These are phyloP conservation scores for Multifurca ochricompacta DNA, from an alignment of 768 basidiomycete species.

Conservation along the genomic window DNA sequence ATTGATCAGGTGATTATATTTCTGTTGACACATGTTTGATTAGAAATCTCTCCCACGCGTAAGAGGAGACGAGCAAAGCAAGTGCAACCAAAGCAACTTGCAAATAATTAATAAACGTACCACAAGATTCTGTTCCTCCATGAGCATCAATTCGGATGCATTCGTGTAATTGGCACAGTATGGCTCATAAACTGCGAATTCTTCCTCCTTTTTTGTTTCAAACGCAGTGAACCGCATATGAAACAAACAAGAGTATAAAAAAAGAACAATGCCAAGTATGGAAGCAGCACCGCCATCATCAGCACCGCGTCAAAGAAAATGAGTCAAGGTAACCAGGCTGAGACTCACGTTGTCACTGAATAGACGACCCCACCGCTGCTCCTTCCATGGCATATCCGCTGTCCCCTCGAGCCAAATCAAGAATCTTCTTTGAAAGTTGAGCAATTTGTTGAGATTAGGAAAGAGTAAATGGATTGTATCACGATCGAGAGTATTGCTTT, in stretches of 20 bases:
- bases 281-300: slow-evolving; percentile 33
- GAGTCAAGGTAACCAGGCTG: slow-evolving; percentile 10
- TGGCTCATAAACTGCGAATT: slow-evolving; percentile 93
- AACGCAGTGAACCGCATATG: slow-evolving; percentile 13
- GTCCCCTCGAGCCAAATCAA: slow-evolving; percentile 84
- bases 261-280: slow-evolving; percentile 34
- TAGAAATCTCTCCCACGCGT: no score
- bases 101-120: slow-evolving; percentile 43
- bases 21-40: slow-evolving; percentile 36
- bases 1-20: slow-evolving; percentile 77
- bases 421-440: slow-evolving; percentile 95
- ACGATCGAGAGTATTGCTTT: slow-evolving; percentile 80
- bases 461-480: slow-evolving; percentile 96
- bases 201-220: slow-evolving; percentile 83
- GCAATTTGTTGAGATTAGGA: slow-evolving; percentile 86
- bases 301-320: slow-evolving; percentile 28
- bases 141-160: slow-evolving; percentile 77
- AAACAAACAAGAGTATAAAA: slow-evolving; percentile 21
- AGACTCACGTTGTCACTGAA: slow-evolving; percentile 76
- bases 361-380: slow-evolving; percentile 81
- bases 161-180: slow-evolving; percentile 94
- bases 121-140: slow-evolving; percentile 77
- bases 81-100: no score
- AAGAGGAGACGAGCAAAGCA: no score
- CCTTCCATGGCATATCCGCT: slow-evolving; percentile 72